Evolutionary conservation across 805 yeast species (phyloP).

Genomic region (Monosporozyma yasuniensis): DNA sequence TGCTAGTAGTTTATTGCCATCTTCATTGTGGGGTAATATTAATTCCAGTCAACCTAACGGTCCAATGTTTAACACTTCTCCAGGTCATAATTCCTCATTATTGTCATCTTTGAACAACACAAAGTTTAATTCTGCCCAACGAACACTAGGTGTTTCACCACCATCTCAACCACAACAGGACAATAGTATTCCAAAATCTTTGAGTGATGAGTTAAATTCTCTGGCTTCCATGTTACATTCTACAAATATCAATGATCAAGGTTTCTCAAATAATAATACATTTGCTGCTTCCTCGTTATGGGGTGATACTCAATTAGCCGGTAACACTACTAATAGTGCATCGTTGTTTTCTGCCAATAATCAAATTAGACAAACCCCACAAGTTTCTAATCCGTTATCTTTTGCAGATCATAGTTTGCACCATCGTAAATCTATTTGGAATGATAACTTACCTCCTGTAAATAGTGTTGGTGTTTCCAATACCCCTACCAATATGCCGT

Average conservation of each 20-base stretch:
- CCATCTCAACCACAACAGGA: not conserved
- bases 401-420: constrained; percentile 1
- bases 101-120: not conserved
- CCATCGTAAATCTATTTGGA: constrained; percentile 25
- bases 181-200: constrained; percentile 9
- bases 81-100: not conserved
- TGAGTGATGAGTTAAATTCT: constrained; percentile 21
- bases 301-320: not conserved
- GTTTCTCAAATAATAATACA: not conserved
- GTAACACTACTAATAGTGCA: not conserved
- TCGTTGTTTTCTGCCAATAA: not conserved
- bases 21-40: not conserved
- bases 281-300: not conserved
- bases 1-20: not conserved
- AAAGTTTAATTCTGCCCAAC: not conserved
- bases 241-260: constrained; percentile 13
- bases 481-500: not conserved
- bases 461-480: not conserved
- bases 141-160: not conserved
- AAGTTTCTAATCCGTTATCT: not conserved
- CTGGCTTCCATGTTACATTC: constrained; percentile 22
- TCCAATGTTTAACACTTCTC: not conserved
- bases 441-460: constrained; percentile 4
- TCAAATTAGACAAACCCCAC: not conserved
- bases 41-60: not conserved